Evolutionary conservation across 2,329 filamentous ascomycete genomes (phyloP).

Genomic region (Fusarium bulbicola): DNA sequence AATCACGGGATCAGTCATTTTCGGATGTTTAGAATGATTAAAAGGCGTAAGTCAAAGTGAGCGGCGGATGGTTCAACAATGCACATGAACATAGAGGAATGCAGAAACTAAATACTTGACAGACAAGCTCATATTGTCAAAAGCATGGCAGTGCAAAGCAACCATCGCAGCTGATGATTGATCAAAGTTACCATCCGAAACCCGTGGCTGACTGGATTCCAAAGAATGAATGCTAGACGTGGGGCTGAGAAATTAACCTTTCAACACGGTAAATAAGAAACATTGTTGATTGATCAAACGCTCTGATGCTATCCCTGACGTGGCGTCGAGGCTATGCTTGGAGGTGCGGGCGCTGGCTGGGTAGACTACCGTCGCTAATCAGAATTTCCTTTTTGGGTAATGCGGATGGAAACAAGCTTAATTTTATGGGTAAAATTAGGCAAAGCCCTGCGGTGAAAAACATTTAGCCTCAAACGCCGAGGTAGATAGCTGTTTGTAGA

Average conservation of each 20-base stretch:
- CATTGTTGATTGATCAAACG: neutral
- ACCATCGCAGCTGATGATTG: neutral
- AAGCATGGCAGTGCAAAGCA: neutral
- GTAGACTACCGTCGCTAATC: neutral
- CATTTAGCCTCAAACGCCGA: neutral
- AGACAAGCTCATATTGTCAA: neutral
- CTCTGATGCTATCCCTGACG: neutral
- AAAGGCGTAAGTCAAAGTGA: rapidly evolving
- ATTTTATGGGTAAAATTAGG: neutral
- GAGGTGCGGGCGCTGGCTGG: neutral
- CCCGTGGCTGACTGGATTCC: neutral
- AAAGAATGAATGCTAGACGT: rapidly evolving
- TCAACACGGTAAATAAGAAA: neutral
- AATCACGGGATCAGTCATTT: neutral
- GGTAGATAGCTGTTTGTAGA: neutral
- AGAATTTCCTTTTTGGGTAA: neutral
- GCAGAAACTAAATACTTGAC: neutral
- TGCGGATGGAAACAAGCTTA: neutral
- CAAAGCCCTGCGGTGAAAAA: neutral
- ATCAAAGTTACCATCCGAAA: neutral
- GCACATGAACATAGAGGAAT: neutral
- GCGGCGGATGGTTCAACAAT: rapidly evolving
- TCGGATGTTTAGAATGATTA: rapidly evolving
- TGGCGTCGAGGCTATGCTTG: neutral
- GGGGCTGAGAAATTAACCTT: neutral